Evolutionary conservation across 768 basidiomycete genomes (phyloP), one percentile per base, ranked within the genome.

Genomic region (Pholiota conissans): DNA sequence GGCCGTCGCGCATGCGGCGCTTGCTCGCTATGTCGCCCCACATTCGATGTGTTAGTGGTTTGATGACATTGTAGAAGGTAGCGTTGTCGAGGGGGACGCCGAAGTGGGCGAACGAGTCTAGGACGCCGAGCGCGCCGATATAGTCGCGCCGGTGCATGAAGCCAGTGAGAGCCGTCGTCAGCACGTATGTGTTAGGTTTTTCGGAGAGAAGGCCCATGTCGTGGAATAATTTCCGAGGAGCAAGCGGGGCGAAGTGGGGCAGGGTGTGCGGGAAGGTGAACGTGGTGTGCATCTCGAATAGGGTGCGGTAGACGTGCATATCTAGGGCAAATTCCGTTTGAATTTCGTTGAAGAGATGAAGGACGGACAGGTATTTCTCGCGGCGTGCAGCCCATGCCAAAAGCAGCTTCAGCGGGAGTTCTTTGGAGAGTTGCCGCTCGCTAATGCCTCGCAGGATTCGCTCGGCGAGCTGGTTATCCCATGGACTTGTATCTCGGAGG

Each of bases 91-190:
- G 63, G 1, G 62, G 61, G 11, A 78, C 63, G 1, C 67, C 64
- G 0, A 57, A 49, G 5, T 8, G 11, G 14, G 47, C 35, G 54
- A 76, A 71, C 8, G 73, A 60, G 22, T 67, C 69, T 8, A 85
- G 56, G 16, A 69, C 68, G 46, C 79, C 63, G 59, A 74, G 74
- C 1, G 80, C 82, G 1, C 73, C 84, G 10, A 79, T 66, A 56
- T 81, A 84, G 67, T 85, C 84, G 2, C 69, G 68, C 9, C 67
- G 62, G 0, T 64, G 65, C 53, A 85, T 65, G 60, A 83, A 81
- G 0, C 75, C 69, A n/a, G 75, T 74, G 4, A 85, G 69, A 1
- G 76, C 74, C 26, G 73, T 62, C 60, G 76, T 76, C 34, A 84
- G 63, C 1, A 79, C 67, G 29, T 68, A 73, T 0, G 70, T 67